Base-by-base conservation (phyloP, 208 protist genomes). In the Acanthamoeba culbertsoni region DNA sequence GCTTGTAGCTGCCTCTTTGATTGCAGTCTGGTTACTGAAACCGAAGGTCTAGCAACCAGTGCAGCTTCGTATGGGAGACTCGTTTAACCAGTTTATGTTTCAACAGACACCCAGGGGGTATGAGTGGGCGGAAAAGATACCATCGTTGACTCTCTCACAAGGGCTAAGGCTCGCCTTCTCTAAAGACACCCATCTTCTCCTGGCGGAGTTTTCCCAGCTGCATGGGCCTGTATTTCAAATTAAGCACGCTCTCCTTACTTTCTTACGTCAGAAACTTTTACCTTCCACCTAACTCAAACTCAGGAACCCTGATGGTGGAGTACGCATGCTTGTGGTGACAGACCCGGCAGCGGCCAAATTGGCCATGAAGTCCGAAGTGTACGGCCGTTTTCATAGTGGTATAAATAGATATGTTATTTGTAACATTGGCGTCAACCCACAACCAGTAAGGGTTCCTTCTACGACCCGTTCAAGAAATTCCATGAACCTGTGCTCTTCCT, bases 351-450 rank as follows among this genome's bases (percentile, higher is more conserved):
- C 63, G 12, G 31, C 63, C 63, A 73, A 73, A 28, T n/a, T 73
- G 2, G 63, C 63, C 33, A 73, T 73, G 63, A 73, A 73, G 63
- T 73, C 63, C 35, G 63, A 73, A 73, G 63, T 73, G 63, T 73
- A 43, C 63, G 63, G 20, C 0, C n/a, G n/a, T n/a, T n/a, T n/a
- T n/a, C n/a, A n/a, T n/a, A n/a, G n/a, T n/a, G n/a, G n/a, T n/a
- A n/a, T 28, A 35, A 10, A 33, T 63, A 10, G 5, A 2, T 63
- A 14, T 63, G 26, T 62, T 63, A 18, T 33, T 0, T 28, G 43
- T 73, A 55, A 55, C 8, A 55, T 55, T n/a, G n/a, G n/a, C n/a
- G n/a, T n/a, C n/a, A n/a, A n/a, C n/a, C n/a, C n/a, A n/a, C n/a
- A n/a, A n/a, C 8, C 63, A 73, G 63, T 18, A 73, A 73, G 63